Percentiles rank a stretch among this genome's conserved stretches.
Evolutionary conservation across 2,329 filamentous ascomycete species (phyloP).

Genomic region (Alternaria hordeiaustralica): DNA sequence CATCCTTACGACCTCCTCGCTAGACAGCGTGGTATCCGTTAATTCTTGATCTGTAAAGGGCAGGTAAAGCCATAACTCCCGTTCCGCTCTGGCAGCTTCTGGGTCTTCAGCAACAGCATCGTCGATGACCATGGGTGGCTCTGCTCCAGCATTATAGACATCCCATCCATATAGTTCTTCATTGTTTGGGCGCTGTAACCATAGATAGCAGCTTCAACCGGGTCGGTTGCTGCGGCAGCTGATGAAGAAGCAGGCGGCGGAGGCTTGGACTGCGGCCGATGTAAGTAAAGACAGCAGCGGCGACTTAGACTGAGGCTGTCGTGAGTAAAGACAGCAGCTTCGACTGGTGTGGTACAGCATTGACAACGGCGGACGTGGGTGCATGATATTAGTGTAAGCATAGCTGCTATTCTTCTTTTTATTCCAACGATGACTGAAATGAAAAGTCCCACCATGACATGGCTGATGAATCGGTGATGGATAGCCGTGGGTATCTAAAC

Average conservation of each 20-base stretch:
- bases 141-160: not conserved
- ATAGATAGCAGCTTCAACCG: not conserved
- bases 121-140: too few species aligned
- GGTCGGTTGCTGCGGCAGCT: not conserved
- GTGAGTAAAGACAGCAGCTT: not conserved
- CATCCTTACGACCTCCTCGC: not conserved
- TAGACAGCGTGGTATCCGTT: not conserved
- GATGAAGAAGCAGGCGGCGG: not conserved
- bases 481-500: slow-evolving; percentile 35
- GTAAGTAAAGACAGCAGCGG: not conserved
- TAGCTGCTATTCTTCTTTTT: not conserved
- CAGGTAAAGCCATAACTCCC: not conserved
- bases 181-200: not conserved
- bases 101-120: not conserved
- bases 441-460: slow-evolving; percentile 3
- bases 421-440: not conserved
- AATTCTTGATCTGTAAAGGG: not conserved
- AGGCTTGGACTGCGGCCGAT: not conserved
- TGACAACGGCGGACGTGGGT: not conserved
- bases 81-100: not conserved
- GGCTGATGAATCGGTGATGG: slow-evolving; percentile 3
- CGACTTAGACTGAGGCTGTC: not conserved
- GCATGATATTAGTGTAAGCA: not conserved
- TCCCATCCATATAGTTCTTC: not conserved
- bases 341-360: not conserved